Evolutionary conservation across 495 filamentous ascomycete species (phyloP).

Genomic region (Aspergillus nanangensis): DNA sequence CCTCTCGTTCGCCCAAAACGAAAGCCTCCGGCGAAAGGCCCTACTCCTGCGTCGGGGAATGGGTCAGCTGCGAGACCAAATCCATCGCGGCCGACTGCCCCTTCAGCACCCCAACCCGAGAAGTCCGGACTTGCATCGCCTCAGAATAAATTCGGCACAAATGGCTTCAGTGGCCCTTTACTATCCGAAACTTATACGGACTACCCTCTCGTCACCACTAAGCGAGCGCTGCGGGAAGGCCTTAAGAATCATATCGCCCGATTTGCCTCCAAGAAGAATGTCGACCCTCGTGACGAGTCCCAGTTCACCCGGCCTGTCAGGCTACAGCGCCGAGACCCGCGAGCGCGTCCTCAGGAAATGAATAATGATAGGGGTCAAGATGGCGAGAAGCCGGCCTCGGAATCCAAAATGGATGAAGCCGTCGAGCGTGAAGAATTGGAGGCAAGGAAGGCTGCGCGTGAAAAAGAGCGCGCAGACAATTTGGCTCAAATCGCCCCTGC

Average conservation of each 20-base stretch:
- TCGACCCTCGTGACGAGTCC: slow-evolving; percentile 71
- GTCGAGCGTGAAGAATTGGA: slow-evolving; percentile 73
- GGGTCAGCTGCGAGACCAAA: slow-evolving; percentile 20
- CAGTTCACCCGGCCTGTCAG: slow-evolving; percentile 86
- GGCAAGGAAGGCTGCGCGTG: slow-evolving; percentile 66
- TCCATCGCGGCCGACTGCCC: slow-evolving; percentile 18
- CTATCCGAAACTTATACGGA: slow-evolving; percentile 51
- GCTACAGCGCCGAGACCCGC: slow-evolving; percentile 85
- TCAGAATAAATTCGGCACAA: slow-evolving; percentile 37
- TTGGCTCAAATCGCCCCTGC: slow-evolving; percentile 83
- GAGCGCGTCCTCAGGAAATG: slow-evolving; percentile 50
- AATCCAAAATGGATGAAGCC: slow-evolving; percentile 48
- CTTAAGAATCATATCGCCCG: slow-evolving; percentile 83
- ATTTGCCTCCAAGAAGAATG: slow-evolving; percentile 56
- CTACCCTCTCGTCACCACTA: slow-evolving; percentile 75
- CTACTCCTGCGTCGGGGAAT: slow-evolving; percentile 16
- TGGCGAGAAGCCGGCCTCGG: slow-evolving; percentile 24
- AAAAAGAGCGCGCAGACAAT: slow-evolving; percentile 76
- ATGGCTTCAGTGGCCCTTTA: slow-evolving; percentile 58
- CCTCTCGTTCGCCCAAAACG: slow-evolving; percentile 66
- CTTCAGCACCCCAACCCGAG: slow-evolving; percentile 9
- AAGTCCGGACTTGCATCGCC: slow-evolving; percentile 11
- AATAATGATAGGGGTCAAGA: slow-evolving; percentile 43
- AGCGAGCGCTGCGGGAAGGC: slow-evolving; percentile 71
- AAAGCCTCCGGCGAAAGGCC: slow-evolving; percentile 25